Conservation (phyloP, 768 basidiomycete species). For the Xerocomellus chrysenteron region DNA sequence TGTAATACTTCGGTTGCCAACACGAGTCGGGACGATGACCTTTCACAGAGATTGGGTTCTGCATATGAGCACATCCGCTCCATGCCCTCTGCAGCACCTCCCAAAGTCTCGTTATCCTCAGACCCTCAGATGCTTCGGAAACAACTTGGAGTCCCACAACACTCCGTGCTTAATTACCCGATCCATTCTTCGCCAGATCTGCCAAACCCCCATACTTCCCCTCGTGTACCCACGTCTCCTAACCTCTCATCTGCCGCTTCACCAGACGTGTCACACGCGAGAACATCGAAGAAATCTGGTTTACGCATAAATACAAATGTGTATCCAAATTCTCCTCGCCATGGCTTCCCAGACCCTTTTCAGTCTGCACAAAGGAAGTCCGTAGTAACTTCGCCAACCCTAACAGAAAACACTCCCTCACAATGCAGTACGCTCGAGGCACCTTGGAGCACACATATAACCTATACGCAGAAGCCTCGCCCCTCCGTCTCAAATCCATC, state of each 20-base stretch:
- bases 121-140: constrained; percentile 28
- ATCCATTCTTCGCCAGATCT: constrained; percentile 15
- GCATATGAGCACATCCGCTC: constrained; percentile 27
- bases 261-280: neutral
- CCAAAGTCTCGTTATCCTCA: constrained; percentile 13
- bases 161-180: constrained; percentile 28
- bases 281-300: constrained; percentile 1
- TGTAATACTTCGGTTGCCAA: neutral
- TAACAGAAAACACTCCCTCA: neutral
- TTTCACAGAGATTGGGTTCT: constrained; percentile 18
- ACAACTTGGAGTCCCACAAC: constrained; percentile 32
- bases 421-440: neutral
- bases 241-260: neutral
- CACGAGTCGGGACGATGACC: constrained; percentile 15
- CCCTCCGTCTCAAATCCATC: neutral
- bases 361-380: neutral
- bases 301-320: constrained; percentile 2
- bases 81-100: constrained; percentile 18
- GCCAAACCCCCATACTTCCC: constrained; percentile 24
- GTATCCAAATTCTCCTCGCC: neutral
- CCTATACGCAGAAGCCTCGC: neutral
- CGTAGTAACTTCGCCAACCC: neutral
- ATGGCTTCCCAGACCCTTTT: neutral
- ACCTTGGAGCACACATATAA: neutral
- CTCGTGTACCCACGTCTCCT: neutral